Evolutionary conservation across 1,139 yeast genomes (phyloP).

Genomic region (Kodamaea sp.): DNA sequence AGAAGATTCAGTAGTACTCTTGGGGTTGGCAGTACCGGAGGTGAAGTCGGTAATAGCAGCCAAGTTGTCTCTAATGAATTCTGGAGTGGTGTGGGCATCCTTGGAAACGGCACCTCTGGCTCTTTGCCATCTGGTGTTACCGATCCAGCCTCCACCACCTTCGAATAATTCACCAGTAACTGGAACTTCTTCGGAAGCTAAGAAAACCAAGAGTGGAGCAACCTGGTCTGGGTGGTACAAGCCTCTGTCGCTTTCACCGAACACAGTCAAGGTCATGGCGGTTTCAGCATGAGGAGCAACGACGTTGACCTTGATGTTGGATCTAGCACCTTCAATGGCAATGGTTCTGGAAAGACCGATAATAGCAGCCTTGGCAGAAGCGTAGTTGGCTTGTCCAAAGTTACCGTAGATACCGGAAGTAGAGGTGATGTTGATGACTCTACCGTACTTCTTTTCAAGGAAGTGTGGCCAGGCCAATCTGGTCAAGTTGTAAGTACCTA

Average conservation of each 20-base stretch:
- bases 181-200: constrained; percentile 74
- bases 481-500: constrained; percentile 79
- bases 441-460: constrained; percentile 74
- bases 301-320: constrained; percentile 73
- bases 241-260: constrained; percentile 73
- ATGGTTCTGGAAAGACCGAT: constrained; percentile 82
- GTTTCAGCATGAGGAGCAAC: constrained; percentile 99
- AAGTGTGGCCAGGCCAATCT: constrained; percentile 94
- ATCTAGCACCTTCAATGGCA: constrained; percentile 86
- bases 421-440: constrained; percentile 85
- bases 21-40: constrained; percentile 59
- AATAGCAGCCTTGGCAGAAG: constrained; percentile 90
- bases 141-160: constrained; percentile 88
- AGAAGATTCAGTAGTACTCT: constrained; percentile 72
- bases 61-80: constrained; percentile 71
- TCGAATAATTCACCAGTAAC: constrained; percentile 62
- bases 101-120: constrained; percentile 75
- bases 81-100: constrained; percentile 60
- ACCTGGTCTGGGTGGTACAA: constrained; percentile 87
- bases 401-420: constrained; percentile 97
- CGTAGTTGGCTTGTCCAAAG: constrained; percentile 96
- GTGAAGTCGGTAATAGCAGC: constrained; percentile 64
- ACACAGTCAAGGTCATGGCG: constrained; percentile 90
- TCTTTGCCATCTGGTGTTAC: constrained; percentile 94
- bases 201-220: constrained; percentile 82